Conservation (phyloP, 257 asterid species). For the Nicotiana tomentosiformis region DNA sequence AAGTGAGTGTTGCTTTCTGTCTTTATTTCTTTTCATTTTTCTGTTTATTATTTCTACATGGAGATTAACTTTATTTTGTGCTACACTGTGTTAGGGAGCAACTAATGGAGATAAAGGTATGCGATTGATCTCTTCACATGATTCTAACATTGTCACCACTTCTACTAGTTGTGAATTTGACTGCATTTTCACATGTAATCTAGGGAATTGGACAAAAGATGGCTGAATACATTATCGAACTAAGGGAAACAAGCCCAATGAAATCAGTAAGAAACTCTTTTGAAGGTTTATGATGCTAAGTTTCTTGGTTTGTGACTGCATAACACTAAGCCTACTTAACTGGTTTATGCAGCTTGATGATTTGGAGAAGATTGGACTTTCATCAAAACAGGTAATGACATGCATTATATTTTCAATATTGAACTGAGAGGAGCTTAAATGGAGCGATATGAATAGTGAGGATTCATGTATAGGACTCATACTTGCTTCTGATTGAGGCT, state of each 20-base stretch:
- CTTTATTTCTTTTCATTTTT: not conserved
- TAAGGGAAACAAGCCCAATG: constrained; percentile 69
- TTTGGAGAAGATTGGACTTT: constrained; percentile 71
- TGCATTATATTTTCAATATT: not conserved
- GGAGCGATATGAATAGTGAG: no score
- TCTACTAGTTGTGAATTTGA: not conserved
- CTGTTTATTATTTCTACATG: not conserved
- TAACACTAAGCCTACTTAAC: not conserved
- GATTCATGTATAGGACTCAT: no score
- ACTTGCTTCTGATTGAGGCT: no score
- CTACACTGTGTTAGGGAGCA: constrained; percentile 45
- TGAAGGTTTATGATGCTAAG: not conserved
- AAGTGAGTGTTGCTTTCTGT: constrained; percentile 32
- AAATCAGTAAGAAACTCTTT: constrained; percentile 49
- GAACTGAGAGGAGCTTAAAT: no score
- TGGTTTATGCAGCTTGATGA: constrained; percentile 55
- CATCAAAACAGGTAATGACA: constrained; percentile 67
- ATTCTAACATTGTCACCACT: not conserved
- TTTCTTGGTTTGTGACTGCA: not conserved
- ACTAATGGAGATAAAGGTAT: constrained; percentile 67
- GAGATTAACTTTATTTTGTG: not conserved
- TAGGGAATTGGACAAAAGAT: constrained; percentile 88
- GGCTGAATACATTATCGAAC: constrained; percentile 68
- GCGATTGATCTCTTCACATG: not conserved
- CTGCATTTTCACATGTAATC: not conserved